Conservation (phyloP, 176 grass and related monocot genomes). For the Musa acuminata region DNA sequence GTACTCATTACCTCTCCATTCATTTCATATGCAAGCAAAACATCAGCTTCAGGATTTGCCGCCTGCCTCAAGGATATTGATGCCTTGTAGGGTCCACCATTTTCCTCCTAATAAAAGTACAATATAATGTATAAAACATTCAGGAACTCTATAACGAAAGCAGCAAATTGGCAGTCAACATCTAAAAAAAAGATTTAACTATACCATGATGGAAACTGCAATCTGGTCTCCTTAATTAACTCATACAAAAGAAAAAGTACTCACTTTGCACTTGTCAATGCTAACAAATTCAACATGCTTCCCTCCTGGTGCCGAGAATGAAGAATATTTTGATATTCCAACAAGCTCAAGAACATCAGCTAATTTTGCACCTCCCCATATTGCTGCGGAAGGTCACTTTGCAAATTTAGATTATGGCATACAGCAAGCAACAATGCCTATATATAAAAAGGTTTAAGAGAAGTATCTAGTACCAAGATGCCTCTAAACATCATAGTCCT, state of each 20-base stretch:
- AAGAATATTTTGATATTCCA: conserved; percentile 4
- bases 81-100: conserved; percentile 92
- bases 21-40: conserved; percentile 99
- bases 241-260: not conserved
- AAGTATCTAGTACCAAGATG: no score
- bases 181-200: not conserved
- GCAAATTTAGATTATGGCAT: not conserved
- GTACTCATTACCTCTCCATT: conserved; percentile 68
- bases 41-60: conserved; percentile 85
- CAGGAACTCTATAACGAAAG: not conserved
- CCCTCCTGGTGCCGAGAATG: conserved; percentile 8
- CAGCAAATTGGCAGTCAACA: no score
- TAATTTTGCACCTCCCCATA: conserved; percentile 24
- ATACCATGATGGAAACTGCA: not conserved
- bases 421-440: not conserved
- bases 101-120: conserved; percentile 70
- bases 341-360: conserved; percentile 20
- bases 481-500: no score
- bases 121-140: not conserved
- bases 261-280: conserved; percentile 19
- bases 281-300: conserved; percentile 24
- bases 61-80: conserved; percentile 87
- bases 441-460: not conserved
- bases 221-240: not conserved
- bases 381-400: conserved; percentile 6